Evolutionary conservation across 1,139 yeast species (phyloP).

Genomic region (Saccharomycopsis hybrid): DNA sequence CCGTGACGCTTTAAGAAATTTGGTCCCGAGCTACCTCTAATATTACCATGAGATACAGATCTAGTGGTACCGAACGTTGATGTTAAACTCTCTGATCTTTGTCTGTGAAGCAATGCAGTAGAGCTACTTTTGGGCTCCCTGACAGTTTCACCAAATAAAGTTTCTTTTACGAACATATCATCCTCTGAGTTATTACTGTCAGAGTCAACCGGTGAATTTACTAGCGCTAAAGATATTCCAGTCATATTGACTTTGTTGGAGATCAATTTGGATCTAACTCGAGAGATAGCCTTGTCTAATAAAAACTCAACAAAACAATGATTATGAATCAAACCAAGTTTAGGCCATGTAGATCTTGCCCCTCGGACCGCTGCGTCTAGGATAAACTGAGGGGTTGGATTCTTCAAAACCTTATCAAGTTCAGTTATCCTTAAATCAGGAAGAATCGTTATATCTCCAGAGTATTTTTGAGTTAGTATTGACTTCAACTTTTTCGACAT

Average conservation of each 20-base stretch:
- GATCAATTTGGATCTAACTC: constrained; percentile 60
- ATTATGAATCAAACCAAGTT: constrained; percentile 71
- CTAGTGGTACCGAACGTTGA: constrained; percentile 1
- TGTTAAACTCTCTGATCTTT: constrained; percentile 7
- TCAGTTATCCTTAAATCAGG: constrained; percentile 64
- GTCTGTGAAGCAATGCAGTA: background rate
- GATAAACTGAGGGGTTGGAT: constrained; percentile 75
- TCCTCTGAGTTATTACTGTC: background rate
- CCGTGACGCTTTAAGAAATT: constrained; percentile 5
- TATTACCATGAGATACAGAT: constrained; percentile 14
- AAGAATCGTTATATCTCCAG: constrained; percentile 88
- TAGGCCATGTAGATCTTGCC: constrained; percentile 92
- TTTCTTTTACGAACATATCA: constrained; percentile 1
- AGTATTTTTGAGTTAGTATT: constrained; percentile 75
- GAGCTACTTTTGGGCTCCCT: background rate
- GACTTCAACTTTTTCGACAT: constrained; percentile 67
- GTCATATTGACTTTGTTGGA: constrained; percentile 24
- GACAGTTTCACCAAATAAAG: background rate
- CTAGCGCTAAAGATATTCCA: constrained; percentile 14
- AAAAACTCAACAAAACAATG: constrained; percentile 89
- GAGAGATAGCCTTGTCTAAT: constrained; percentile 68
- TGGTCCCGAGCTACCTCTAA: background rate
- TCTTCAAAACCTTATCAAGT: constrained; percentile 56
- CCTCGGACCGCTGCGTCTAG: constrained; percentile 72
- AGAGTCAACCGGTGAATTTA: constrained; percentile 14